Evolutionary conservation across 108 stramenopile species (phyloP).

Genomic region (Pseudonitzschia multiseries): DNA sequence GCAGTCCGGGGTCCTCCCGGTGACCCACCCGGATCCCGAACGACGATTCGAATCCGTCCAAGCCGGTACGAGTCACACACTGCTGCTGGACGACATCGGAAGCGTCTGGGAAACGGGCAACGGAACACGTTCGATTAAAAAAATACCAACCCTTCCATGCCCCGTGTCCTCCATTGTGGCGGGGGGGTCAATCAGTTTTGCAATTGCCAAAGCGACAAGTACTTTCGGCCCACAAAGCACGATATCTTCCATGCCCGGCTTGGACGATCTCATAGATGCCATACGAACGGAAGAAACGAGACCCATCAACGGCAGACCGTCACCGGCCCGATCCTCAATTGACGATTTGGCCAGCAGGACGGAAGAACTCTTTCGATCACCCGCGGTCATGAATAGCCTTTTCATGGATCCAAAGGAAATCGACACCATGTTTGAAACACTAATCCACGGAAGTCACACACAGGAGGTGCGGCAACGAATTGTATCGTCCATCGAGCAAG

Average conservation of each 20-base stretch:
- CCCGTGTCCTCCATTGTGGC: slow-evolving; percentile 46
- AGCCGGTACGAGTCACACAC: slow-evolving; percentile 52
- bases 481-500: slow-evolving; percentile 58
- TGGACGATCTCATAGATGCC: slow-evolving; percentile 40
- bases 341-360: slow-evolving; percentile 50
- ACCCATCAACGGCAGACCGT: slow-evolving; percentile 1
- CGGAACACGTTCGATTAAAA: background rate
- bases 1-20: slow-evolving; percentile 15
- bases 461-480: slow-evolving; percentile 35
- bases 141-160: slow-evolving; percentile 33
- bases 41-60: slow-evolving; percentile 50
- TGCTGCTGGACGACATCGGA: slow-evolving; percentile 61
- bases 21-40: slow-evolving; percentile 46
- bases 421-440: slow-evolving; percentile 51
- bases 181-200: slow-evolving; percentile 57
- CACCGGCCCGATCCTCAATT: slow-evolving; percentile 11
- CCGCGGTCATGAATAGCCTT: slow-evolving; percentile 61
- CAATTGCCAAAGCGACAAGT: slow-evolving; percentile 29
- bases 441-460: slow-evolving; percentile 30
- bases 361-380: slow-evolving; percentile 63
- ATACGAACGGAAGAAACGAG: slow-evolving; percentile 37
- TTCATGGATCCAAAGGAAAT: slow-evolving; percentile 66
- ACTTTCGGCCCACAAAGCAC: background rate
- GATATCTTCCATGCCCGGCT: slow-evolving; percentile 10
- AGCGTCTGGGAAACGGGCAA: slow-evolving; percentile 60